Base-by-base conservation (phyloP, 495 filamentous ascomycete genomes). In the Lentithecium fluviatile region DNA sequence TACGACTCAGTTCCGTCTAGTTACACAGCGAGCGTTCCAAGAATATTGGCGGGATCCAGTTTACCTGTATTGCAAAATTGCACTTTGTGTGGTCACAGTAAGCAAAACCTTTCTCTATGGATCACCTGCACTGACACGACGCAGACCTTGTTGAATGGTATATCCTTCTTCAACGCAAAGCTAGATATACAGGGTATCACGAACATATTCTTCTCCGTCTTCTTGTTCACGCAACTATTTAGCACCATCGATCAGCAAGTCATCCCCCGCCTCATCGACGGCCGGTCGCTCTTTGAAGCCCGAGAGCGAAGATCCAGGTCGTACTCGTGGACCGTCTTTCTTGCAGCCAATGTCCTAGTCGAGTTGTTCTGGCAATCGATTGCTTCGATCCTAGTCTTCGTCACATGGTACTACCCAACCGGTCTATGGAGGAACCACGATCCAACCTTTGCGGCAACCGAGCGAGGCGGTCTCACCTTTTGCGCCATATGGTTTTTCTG, bases 281-380 rank as follows among this genome's bases (percentile, higher is more conserved):
- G 26, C 2, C 5, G 58, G 2, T 12, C 26, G 19, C 23, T 62
- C 4, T 62, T 62, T 29, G 58, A 62, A 50, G 51, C 58, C 5
- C 50, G 58, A n/a, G 58, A 62, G 26, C 10, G 24, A n/a, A 40
- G 50, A 3, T 62, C 58, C 38, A 55, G 40, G 21, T 48, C 42
- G 4, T 55, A 56, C 38, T 54, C 58, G 2, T 62, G 58, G 58
- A 42, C 23, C 17, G 42, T 49, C 10, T 62, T 62, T 42, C 13
- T 62, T 25, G 19, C 51, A 3, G 76, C 82, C 37, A 95, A 95
- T 69, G 85, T 85, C 62, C 65, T 96, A 45, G 73, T 76, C 34
- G 91, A 96, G 77, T 74, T 95, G 57, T 47, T 56, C 26, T 55
- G 58, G 50, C 50, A 55, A 32, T 36, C 51, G 15, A 23, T 62